Base-by-base conservation (phyloP, 306 rosid species). In the Sicyos baderoa region DNA sequence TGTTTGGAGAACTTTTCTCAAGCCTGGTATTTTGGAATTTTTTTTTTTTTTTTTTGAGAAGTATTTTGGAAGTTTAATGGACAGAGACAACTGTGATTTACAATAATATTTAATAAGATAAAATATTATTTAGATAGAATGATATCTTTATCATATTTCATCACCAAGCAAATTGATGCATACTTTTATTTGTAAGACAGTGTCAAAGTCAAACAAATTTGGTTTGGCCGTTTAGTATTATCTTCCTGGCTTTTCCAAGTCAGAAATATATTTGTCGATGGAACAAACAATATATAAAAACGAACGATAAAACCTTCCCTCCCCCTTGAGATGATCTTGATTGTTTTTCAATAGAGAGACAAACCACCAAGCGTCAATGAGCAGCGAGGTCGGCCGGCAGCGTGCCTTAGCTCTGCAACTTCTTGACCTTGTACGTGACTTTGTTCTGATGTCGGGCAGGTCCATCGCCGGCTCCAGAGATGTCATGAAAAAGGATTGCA, bases 401-500 rank as follows among this genome's bases (percentile, higher is more conserved):
- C 76, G 79, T 14, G 45, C 80, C 8, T 76, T 80, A 79, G 94
- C 81, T 47, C 78, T 89, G 0, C 86, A 87, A 3, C 83, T 92
- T 0, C 86, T 87, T 5, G 49, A 74, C 23, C 79, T 93, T 0
- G 81, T 86, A 9, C 77, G 82, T 52, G 97, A 88, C 69, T 82
- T 93, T 65, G 69, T 79, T 48, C 76, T 77, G 21, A 79, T 79
- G 76, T 83, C 84, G 22, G 70, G 54, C 7, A 82, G 81, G 3
- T 23, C 51, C 40, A 59, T 64, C 12, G 54, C 54, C 11, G 53
- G 78, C 48, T 61, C 76, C 55, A 86, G 74, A 21, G 84, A 77
- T 4, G 19, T 69, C 44, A 88, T 87, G 81, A 84, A 70, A 76
- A 93, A 82, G 75, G 98, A 89, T 54, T 88, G 90, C 75, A 86